Conservation (phyloP, 2,329 filamentous ascomycete species). For the Sclerotinia subarctica region DNA sequence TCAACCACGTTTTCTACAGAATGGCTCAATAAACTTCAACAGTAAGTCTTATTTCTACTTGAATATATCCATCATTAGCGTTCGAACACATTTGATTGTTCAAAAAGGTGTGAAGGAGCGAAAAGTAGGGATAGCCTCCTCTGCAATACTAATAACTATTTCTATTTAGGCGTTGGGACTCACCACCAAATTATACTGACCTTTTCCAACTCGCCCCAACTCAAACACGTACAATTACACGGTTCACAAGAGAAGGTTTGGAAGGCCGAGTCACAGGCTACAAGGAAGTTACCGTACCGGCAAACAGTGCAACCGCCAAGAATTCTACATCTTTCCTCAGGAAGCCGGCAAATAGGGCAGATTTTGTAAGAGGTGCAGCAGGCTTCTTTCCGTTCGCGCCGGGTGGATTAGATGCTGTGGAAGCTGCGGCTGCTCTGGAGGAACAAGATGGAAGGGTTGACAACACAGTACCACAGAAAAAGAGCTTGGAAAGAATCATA, state of each 20-base stretch:
- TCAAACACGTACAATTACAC: conserved; percentile 89
- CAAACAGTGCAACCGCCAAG: conserved; percentile 85
- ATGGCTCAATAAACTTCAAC: conserved; percentile 88
- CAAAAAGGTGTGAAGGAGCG: not conserved
- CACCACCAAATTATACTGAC: conserved; percentile 73
- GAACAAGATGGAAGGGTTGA: conserved; percentile 63
- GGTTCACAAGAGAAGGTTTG: conserved; percentile 86
- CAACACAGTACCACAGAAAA: conserved; percentile 43
- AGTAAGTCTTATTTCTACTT: conserved; percentile 45
- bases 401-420: conserved; percentile 81
- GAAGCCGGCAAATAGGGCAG: conserved; percentile 80
- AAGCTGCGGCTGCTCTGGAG: conserved; percentile 80
- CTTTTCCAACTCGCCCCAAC: conserved; percentile 86
- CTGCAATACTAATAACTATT: conserved; percentile 21
- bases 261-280: conserved; percentile 93
- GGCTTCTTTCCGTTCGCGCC: conserved; percentile 95
- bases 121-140: not conserved
- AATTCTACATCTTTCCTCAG: conserved; percentile 87
- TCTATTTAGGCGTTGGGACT: conserved; percentile 66
- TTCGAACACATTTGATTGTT: not conserved
- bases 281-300: conserved; percentile 87
- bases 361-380: conserved; percentile 88
- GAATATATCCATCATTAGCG: not conserved
- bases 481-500: conserved; percentile 79
- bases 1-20: conserved; percentile 74